Evolutionary conservation across 805 yeast species (phyloP), one percentile per base, ranked within the genome.

Genomic region (Candida ortonii): DNA sequence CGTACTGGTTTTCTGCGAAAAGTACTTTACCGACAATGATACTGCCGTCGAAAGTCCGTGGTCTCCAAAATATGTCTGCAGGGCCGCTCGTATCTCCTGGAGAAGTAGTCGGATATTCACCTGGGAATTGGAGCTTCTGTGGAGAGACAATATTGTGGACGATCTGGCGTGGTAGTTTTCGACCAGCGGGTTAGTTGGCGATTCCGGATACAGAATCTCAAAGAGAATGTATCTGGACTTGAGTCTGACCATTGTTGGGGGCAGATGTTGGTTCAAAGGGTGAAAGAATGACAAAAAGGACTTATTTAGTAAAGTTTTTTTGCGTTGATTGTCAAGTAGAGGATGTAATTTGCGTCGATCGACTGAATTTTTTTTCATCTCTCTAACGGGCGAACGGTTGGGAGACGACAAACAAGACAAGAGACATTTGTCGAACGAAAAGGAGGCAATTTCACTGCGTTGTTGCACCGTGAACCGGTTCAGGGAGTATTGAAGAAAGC

Each of bases 141-240:
- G 86, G 6, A 76, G 60, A 12, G 67, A 52, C 9, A 76, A 50
- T 8, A 73, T 49, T 1, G 73, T 59, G 8, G 61, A 54, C n/a
- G 59, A 50, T 7, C 66, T 61, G 0, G 70, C 50, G 9, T 22
- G 28, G 29, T 33, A 43, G 22, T 33, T 31, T 11, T 25, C 28
- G n/a, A n/a, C n/a, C n/a, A n/a, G n/a, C n/a, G n/a, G n/a, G n/a
- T n/a, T n/a, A 3, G 20, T 21, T 3, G 26, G 22, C 8, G 24
- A 18, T 4, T 69, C 73, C 0, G 95, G 95, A 45, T 78, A 78
- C 4, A 84, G 57, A 0, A 89, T 60, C 46, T 88, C 95, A 56
- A 90, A 89, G 4, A 88, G 67, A 9, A 89, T 68, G 50, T 90
- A 89, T 47, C 97, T 65, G 12, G 88, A 79, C 57, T 89, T 89